Conservation (phyloP, 208 protist genomes). For the Crithidia bombi region DNA sequence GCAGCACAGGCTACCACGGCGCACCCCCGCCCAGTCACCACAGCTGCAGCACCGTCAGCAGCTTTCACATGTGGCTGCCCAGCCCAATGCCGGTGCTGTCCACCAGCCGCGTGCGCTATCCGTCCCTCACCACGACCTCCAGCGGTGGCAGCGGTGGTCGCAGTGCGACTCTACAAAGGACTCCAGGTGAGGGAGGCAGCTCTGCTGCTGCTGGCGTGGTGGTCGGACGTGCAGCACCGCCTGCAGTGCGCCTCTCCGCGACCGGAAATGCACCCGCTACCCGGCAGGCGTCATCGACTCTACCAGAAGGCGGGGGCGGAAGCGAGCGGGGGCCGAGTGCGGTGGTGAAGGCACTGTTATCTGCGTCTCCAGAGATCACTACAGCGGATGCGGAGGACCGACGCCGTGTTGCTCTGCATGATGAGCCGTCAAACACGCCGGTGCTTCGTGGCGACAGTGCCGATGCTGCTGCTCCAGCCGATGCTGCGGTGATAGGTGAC, state of each 20-base stretch:
- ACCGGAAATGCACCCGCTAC: not conserved
- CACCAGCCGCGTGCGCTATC: slow-evolving; percentile 17
- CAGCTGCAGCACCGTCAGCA: slow-evolving; percentile 31
- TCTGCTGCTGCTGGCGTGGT: not conserved
- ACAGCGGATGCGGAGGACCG: too few relatives aligned
- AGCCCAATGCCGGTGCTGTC: slow-evolving; percentile 3
- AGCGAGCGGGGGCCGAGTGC: not conserved
- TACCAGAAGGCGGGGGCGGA: too few relatives aligned
- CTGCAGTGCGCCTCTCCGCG: slow-evolving; percentile 7
- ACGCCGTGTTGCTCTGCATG: not conserved
- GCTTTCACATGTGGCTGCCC: slow-evolving; percentile 39
- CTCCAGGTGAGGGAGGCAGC: not conserved
- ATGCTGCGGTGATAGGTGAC: not conserved
- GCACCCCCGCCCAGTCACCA: not conserved
- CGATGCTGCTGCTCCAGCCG: not conserved
- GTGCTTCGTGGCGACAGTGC: not conserved
- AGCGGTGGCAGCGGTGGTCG: slow-evolving; percentile 18
- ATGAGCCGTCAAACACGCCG: not conserved
- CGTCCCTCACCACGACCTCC: slow-evolving; percentile 15
- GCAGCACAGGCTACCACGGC: not conserved
- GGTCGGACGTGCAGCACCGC: not conserved
- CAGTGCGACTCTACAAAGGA: not conserved
- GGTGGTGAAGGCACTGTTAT: too few relatives aligned
- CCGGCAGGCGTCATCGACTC: too few relatives aligned
- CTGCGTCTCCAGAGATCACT: too few relatives aligned